Percentiles rank a stretch among this genome's conserved stretches.
phyloP scores from a whole-genome alignment of 257 asterid genomes.

The Handroanthus guayacan region DNA sequence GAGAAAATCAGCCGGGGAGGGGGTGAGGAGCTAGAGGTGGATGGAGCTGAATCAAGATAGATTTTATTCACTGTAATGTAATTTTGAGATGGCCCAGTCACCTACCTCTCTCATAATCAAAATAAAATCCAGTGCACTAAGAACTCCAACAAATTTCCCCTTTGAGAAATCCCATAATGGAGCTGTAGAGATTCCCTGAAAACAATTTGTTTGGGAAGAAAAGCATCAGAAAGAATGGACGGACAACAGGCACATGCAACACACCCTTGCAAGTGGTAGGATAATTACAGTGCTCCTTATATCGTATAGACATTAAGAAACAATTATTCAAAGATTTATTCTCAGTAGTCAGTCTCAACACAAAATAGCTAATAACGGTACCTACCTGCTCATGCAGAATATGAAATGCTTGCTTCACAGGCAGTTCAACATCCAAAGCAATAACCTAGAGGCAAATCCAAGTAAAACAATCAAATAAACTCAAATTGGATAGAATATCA shows the following conservation, averaged over 20 bases:
- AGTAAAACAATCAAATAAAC: slow-evolving; percentile 28
- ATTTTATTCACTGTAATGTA: slow-evolving; percentile 17
- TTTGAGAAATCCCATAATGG: slow-evolving; percentile 85
- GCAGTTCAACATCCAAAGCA: slow-evolving; percentile 88
- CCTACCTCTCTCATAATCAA: slow-evolving; percentile 91
- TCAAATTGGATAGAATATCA: slow-evolving; percentile 16
- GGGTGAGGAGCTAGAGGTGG: background rate
- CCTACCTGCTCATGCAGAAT: slow-evolving; percentile 97
- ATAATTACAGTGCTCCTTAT: slow-evolving; percentile 11
- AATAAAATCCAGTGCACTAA: slow-evolving; percentile 91
- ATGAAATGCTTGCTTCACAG: slow-evolving; percentile 92
- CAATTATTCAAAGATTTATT: background rate
- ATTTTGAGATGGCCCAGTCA: slow-evolving; percentile 15
- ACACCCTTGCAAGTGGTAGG: slow-evolving; percentile 4
- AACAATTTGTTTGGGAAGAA: slow-evolving; percentile 35
- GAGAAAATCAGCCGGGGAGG: background rate
- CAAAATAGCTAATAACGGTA: slow-evolving; percentile 34
- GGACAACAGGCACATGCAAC: slow-evolving; percentile 22
- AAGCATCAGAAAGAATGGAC: slow-evolving; percentile 28
- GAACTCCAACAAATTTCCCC: slow-evolving; percentile 87
- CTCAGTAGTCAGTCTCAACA: slow-evolving; percentile 1
- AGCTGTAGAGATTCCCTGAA: slow-evolving; percentile 86
- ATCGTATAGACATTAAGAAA: background rate
- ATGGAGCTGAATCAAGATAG: slow-evolving; percentile 12
- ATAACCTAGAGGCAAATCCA: slow-evolving; percentile 58